These are phyloP conservation scores for Artemisia tridentata DNA, from an alignment of 129 eudicot species.

Conservation along the genomic window DNA sequence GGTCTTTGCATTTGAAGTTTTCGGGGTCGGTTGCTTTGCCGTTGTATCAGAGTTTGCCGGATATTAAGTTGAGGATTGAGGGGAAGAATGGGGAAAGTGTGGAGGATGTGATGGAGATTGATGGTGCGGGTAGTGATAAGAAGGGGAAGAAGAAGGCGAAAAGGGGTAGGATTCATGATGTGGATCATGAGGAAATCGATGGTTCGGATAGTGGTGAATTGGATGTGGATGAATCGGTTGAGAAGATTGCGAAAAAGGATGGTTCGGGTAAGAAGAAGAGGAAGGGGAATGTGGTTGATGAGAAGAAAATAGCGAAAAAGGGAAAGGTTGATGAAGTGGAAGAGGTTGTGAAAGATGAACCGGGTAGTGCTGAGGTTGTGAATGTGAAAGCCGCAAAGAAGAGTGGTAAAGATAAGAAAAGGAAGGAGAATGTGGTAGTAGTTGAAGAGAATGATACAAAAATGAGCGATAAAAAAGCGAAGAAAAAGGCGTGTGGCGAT, in stretches of 20 bases:
- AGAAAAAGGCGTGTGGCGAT: conserved; percentile 29
- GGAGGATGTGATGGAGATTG: conserved; percentile 19
- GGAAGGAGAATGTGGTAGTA: conserved; percentile 17
- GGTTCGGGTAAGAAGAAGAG: conserved; percentile 35
- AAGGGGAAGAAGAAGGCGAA: conserved; percentile 14
- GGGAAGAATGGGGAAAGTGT: conserved; percentile 24
- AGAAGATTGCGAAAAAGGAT: background rate
- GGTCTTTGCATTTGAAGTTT: conserved; percentile 81
- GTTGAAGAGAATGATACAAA: background rate
- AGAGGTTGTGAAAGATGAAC: conserved; percentile 15
- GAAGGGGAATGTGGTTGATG: conserved; percentile 7
- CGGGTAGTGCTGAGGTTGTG: conserved; percentile 18
- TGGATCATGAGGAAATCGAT: conserved; percentile 2
- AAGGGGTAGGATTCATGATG: conserved; percentile 29
- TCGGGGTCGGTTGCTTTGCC: conserved; percentile 81
- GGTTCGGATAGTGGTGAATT: conserved; percentile 15
- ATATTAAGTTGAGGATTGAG: conserved; percentile 56
- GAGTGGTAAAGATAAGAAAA: conserved; percentile 24
- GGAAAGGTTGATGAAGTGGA: conserved; percentile 21
- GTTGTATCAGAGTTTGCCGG: conserved; percentile 75
- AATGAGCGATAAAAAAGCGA: conserved; percentile 20
- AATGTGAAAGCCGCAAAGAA: conserved; percentile 15
- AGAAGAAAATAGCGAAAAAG: conserved; percentile 19
- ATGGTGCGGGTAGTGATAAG: background rate
- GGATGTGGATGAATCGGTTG: conserved; percentile 15